These are phyloP conservation scores for Epichloe coenophiala DNA, from an alignment of 2,329 filamentous ascomycete species.

Conservation along the genomic window DNA sequence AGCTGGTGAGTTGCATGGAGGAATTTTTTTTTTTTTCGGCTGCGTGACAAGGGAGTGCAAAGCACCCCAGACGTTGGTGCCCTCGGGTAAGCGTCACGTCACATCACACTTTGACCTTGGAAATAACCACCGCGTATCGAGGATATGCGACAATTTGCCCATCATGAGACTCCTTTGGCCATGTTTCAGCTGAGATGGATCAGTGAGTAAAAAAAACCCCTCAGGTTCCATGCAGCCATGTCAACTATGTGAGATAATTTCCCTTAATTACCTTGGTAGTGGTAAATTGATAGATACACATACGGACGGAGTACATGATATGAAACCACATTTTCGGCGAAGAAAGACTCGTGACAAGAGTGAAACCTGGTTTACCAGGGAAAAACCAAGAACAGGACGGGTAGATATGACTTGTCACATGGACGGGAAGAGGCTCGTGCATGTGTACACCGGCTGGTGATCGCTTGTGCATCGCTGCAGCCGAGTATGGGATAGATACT, in stretches of 20 bases:
- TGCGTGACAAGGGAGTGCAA: not conserved
- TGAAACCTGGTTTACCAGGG: not conserved
- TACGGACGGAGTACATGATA: not conserved
- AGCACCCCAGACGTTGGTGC: not conserved
- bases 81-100: not conserved
- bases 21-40: not conserved
- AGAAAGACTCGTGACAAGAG: not conserved
- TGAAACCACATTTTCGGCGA: not conserved
- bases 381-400: not conserved
- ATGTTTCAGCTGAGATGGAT: not conserved
- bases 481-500: constrained; percentile 1
- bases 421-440: constrained; percentile 5
- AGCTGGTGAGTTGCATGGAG: not conserved
- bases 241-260: not conserved
- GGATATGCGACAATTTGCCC: not conserved
- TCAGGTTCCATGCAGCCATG: not conserved
- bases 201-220: not conserved
- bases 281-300: not conserved
- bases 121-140: not conserved
- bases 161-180: not conserved
- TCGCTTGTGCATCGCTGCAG: constrained; percentile 9
- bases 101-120: not conserved
- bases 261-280: not conserved
- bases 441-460: constrained; percentile 14
- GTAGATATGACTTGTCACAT: constrained; percentile 4